A percentile compares a stretch with the other conserved stretches of the same genome.
Conservation (phyloP, 139 green algal genomes). For the Penium margaritaceum region DNA sequence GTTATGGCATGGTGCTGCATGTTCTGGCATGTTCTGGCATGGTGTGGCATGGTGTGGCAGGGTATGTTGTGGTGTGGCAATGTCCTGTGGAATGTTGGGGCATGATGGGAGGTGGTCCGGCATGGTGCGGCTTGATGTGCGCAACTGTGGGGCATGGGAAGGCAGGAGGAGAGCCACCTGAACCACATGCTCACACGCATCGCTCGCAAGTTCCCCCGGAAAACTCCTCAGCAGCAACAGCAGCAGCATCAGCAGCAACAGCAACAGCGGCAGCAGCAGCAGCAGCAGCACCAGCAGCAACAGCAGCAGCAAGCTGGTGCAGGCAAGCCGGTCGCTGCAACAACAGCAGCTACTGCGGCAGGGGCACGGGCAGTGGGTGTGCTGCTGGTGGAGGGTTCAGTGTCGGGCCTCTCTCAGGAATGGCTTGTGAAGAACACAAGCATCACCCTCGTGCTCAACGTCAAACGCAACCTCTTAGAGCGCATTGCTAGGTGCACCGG, state of each 20-base stretch:
- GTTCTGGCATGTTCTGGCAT: no score
- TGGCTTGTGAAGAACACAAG: slow-evolving; percentile 43
- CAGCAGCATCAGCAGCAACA: no score
- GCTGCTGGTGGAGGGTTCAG: slow-evolving; percentile 50
- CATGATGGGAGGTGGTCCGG: no score
- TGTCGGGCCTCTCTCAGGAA: slow-evolving; percentile 51
- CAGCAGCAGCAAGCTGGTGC: not conserved
- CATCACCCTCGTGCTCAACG: slow-evolving; percentile 45
- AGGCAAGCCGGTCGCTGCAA: no score
- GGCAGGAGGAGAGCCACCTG: slow-evolving; percentile 23
- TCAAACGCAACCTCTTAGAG: slow-evolving; percentile 11
- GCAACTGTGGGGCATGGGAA: no score
- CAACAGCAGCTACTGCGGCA: no score
- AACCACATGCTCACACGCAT: slow-evolving; percentile 7
- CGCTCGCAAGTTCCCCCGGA: slow-evolving; percentile 13
- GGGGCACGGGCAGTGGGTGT: slow-evolving; percentile 9
- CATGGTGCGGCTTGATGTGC: no score
- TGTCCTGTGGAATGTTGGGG: no score
- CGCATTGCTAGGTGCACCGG: slow-evolving; percentile 28
- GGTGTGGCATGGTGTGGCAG: no score
- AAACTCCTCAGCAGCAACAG: not conserved
- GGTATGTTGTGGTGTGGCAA: no score
- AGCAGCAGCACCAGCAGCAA: not conserved
- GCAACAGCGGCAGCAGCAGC: not conserved
- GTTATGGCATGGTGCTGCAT: no score